A percentile compares a stretch with the other conserved stretches of the same genome.
Evolutionary conservation across 2,329 filamentous ascomycete genomes (phyloP).

Genomic region (Domatiomyces catenatus): DNA sequence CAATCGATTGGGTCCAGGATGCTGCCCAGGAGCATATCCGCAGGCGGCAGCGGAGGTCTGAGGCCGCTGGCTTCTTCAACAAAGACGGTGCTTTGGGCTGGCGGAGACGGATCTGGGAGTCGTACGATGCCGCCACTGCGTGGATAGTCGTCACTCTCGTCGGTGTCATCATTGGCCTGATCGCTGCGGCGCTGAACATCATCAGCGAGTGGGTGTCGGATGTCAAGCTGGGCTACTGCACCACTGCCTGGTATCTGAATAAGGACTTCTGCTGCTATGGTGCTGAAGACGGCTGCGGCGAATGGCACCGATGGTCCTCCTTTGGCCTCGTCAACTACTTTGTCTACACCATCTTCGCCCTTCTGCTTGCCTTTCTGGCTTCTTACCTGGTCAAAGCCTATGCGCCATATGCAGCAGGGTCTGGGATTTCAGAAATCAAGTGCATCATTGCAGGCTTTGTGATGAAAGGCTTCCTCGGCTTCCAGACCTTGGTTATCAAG

Average conservation of each 20-base stretch:
- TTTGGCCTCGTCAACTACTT: constrained; percentile 69
- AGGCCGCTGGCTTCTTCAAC: constrained; percentile 57
- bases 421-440: constrained; percentile 97
- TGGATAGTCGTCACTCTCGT: constrained; percentile 97
- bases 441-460: constrained; percentile 97
- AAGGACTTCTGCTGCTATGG: constrained; percentile 98
- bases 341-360: constrained; percentile 73
- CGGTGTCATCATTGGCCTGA: constrained; percentile 76
- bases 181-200: constrained; percentile 86
- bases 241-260: constrained; percentile 90
- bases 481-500: constrained; percentile 86
- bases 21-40: constrained; percentile 77
- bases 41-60: constrained; percentile 58
- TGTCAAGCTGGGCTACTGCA: constrained; percentile 90
- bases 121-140: constrained; percentile 89
- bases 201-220: constrained; percentile 94
- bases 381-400: constrained; percentile 78
- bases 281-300: constrained; percentile 69
- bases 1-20: constrained; percentile 95
- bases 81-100: constrained; percentile 55
- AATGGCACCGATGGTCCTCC: constrained; percentile 81
- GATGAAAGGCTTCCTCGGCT: constrained; percentile 94
- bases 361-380: constrained; percentile 64
- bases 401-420: constrained; percentile 89
- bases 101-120: constrained; percentile 65